phyloP scores from a whole-genome alignment of 2,329 filamentous ascomycete species.

The Hypomyces rosellus region DNA sequence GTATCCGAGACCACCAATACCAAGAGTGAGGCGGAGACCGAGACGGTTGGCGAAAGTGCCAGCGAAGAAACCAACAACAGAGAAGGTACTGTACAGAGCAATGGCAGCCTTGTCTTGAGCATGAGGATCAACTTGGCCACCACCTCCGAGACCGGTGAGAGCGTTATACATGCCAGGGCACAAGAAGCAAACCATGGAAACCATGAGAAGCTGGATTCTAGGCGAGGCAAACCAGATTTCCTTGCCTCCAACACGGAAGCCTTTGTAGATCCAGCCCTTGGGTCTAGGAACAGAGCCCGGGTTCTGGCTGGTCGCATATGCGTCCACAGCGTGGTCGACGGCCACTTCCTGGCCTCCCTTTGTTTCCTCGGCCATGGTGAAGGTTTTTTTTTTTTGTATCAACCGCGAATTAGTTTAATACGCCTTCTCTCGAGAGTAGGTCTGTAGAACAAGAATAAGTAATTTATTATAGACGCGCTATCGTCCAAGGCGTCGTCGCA shows the following conservation, averaged over 20 bases:
- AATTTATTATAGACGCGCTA: slow-evolving; percentile 1
- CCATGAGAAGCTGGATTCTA: slow-evolving; percentile 63
- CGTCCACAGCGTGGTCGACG: slow-evolving; percentile 12
- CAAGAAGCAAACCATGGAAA: slow-evolving; percentile 50
- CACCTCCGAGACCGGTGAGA: slow-evolving; percentile 58
- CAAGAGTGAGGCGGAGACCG: slow-evolving; percentile 61
- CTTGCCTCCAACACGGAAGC: slow-evolving; percentile 45
- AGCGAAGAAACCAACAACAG: slow-evolving; percentile 61
- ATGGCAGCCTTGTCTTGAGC: slow-evolving; percentile 60
- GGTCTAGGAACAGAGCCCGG: slow-evolving; percentile 29
- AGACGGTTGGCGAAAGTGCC: slow-evolving; percentile 73
- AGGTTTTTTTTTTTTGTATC: neutral
- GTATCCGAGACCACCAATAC: slow-evolving; percentile 71
- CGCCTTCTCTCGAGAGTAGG: neutral
- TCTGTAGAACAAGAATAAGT: neutral
- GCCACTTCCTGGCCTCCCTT: slow-evolving; percentile 12
- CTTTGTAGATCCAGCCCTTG: slow-evolving; percentile 62
- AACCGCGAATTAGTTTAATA: neutral
- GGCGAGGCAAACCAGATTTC: slow-evolving; percentile 69
- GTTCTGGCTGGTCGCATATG: slow-evolving; percentile 15
- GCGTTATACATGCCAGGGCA: slow-evolving; percentile 71
- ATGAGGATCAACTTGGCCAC: slow-evolving; percentile 43
- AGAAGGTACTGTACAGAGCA: slow-evolving; percentile 67
- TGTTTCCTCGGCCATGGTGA: too few species aligned
- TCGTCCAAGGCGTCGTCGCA: slow-evolving; percentile 1